phyloP scores from a whole-genome alignment of 768 basidiomycete species.

The Termitomyces eurrhizus region DNA sequence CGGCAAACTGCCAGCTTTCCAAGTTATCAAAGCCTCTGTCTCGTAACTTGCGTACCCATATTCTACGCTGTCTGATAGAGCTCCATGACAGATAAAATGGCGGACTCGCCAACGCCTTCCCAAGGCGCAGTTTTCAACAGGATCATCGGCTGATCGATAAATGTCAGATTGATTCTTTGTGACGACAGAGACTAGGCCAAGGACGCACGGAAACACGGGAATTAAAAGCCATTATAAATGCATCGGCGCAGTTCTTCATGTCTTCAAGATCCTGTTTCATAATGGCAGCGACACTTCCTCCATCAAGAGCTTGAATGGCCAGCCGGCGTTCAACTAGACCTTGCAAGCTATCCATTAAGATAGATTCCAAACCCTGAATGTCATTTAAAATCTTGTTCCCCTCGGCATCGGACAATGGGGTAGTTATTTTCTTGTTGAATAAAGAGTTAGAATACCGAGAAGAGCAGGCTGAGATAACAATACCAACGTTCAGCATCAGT shows the following conservation, averaged over 20 bases:
- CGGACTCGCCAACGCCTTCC: not conserved
- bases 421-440: not conserved
- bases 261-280: not conserved
- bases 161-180: not conserved
- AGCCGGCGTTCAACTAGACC: not conserved
- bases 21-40: no score
- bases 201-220: not conserved
- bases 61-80: no score
- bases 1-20: no score
- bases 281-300: not conserved
- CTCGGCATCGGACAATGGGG: not conserved
- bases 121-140: not conserved
- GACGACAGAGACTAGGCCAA: not conserved
- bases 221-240: not conserved
- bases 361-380: not conserved
- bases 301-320: not conserved
- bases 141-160: not conserved
- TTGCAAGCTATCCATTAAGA: not conserved
- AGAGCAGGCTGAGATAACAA: not conserved
- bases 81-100: no score
- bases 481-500: not conserved
- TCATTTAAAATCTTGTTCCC: not conserved
- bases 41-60: no score
- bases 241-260: not conserved
- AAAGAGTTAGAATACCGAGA: not conserved